Evolutionary conservation across 192 early-diverging fungal genomes (phyloP), one percentile per base, ranked within the genome.

Genomic region (Gryganskiella cystojenkinii): DNA sequence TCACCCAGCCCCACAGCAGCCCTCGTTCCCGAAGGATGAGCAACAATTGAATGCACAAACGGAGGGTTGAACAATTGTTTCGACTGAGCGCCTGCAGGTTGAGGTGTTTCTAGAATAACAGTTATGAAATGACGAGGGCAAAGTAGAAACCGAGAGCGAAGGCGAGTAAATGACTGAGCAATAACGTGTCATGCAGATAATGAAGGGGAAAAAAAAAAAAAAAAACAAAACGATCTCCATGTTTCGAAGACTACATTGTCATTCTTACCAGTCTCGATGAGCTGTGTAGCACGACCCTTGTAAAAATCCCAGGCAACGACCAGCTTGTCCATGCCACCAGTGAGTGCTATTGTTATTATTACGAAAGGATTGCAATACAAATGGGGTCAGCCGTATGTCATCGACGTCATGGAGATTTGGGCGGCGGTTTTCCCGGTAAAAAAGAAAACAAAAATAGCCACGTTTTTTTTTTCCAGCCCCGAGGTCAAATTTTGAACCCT

Each of bases 1-100:
- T 87, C 85, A 3, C 85, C 85, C 4, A 85, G 52, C 27, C 83
- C 81, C 40, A 82, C 63, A 11, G 81, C 85, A 33, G 80, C 60
- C 35, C 70, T 74, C 24, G 72, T 70, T 14, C 83, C 85, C 31
- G 80, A 70, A 11, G 68, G 64, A 65, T 81, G 79, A 5, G 56
- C 34, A 1, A 58, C 73, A 20, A 87, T 64, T 24, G 81, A 70
- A 35, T 87, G 84, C n/a, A 87, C 83, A 76, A 87, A 87, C 0
- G 85, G 85, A 19, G 85, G 85, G 31, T 87, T 87, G 66, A 84
- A 84, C 53, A 87, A 60, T 56, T 86, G 85, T 17, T 76, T 71
- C 5, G 79, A 50, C 13, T 67, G 59, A 4, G 28, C 61, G 14
- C 47, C 67, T 11, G 44, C 58, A 35, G 42, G 51, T 37, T 31